These are phyloP conservation scores for Tylopilus sp. DNA, from an alignment of 768 basidiomycete genomes.

Conservation along the genomic window DNA sequence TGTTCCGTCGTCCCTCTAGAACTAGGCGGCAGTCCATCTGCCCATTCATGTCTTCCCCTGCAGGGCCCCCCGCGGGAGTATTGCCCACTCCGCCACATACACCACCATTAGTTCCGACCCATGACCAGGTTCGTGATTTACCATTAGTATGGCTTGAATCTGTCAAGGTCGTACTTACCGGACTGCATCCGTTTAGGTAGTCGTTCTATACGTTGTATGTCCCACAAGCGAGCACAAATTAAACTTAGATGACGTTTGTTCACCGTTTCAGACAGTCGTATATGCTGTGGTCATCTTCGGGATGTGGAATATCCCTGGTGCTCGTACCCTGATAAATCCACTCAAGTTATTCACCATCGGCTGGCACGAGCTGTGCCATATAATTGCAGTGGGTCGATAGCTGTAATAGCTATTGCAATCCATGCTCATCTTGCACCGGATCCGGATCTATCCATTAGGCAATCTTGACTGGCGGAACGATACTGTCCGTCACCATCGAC, in stretches of 20 bases:
- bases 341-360: conserved; percentile 87
- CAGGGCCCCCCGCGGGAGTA: conserved; percentile 35
- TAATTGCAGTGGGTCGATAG: conserved; percentile 55
- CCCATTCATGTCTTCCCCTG: conserved; percentile 31
- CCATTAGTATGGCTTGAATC: conserved; percentile 15
- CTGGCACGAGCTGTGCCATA: conserved; percentile 86
- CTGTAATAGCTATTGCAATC: conserved; percentile 1
- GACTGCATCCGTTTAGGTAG: conserved; percentile 44
- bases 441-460: conserved; percentile 42
- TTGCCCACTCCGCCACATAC: conserved; percentile 32
- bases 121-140: conserved; percentile 59
- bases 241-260: conserved; percentile 7
- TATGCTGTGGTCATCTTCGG: conserved; percentile 86
- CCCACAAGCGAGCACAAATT: conserved; percentile 11
- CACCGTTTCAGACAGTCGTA: conserved; percentile 60
- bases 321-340: conserved; percentile 74
- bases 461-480: conserved; percentile 73
- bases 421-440: conserved; percentile 3
- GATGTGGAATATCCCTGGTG: conserved; percentile 83
- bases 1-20: conserved; percentile 2
- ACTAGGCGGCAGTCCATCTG: conserved; percentile 27
- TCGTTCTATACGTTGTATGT: conserved; percentile 74
- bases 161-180: conserved; percentile 22
- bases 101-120: conserved; percentile 56
- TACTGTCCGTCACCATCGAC: conserved; percentile 79